A percentile compares a stretch with the other conserved stretches of the same genome.
Evolutionary conservation across 208 protist species (phyloP).

Genomic region (Trypanosoma rangeli): DNA sequence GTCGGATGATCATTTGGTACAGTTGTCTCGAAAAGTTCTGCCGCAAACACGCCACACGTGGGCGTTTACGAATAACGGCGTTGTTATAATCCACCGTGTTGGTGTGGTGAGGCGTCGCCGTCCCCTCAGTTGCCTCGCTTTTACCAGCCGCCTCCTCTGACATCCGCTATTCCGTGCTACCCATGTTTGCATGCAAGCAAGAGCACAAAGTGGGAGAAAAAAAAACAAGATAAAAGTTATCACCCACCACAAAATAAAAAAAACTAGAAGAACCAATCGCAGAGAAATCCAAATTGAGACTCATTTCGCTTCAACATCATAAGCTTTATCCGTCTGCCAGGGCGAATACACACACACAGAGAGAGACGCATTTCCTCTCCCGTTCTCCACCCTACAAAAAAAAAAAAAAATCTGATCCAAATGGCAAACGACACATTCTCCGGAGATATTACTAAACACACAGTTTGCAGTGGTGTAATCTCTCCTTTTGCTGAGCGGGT

Average conservation of each 20-base stretch:
- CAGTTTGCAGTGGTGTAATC: no score
- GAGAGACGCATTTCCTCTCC: neutral
- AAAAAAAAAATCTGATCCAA: neutral
- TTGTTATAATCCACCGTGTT: slow-evolving; percentile 11
- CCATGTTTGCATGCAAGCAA: neutral
- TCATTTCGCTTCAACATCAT: neutral
- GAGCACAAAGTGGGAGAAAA: slow-evolving; percentile 22
- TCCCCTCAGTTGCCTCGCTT: neutral
- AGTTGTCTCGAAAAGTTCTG: slow-evolving; percentile 54
- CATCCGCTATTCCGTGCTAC: slow-evolving; percentile 4
- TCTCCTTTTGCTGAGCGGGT: neutral
- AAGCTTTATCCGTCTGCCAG: neutral
- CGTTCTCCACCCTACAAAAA: neutral
- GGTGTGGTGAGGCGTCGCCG: neutral
- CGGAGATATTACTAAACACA: no score
- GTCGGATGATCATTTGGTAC: slow-evolving; percentile 78
- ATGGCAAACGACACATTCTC: neutral
- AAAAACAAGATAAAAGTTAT: slow-evolving; percentile 11
- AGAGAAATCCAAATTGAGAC: slow-evolving; percentile 1
- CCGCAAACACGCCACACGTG: slow-evolving; percentile 41
- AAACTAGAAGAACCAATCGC: slow-evolving; percentile 13
- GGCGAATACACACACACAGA: neutral
- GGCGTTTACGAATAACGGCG: slow-evolving; percentile 40
- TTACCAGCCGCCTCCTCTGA: slow-evolving; percentile 9
- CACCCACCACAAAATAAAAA: slow-evolving; percentile 1